A percentile compares a stretch with the other conserved stretches of the same genome.
Conservation (phyloP, 163 green algal genomes). For the Scenedesmus sp. region DNA sequence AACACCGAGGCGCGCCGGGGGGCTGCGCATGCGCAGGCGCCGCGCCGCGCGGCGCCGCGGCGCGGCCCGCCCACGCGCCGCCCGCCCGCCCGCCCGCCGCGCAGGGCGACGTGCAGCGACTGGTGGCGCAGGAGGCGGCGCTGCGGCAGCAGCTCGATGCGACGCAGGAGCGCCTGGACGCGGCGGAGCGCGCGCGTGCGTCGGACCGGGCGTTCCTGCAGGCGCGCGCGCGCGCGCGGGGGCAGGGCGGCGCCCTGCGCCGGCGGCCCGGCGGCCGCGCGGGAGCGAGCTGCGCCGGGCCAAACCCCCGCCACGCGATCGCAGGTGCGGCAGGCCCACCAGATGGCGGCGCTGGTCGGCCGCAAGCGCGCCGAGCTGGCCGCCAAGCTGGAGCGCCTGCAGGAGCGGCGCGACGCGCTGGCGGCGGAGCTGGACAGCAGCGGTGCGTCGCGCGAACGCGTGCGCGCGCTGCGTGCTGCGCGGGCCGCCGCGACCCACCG, state of each 20-base stretch:
- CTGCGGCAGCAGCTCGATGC: conserved; percentile 58
- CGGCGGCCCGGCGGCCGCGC: no score
- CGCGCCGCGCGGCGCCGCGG: no score
- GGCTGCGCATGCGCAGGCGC: no score
- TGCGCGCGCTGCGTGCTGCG: background rate
- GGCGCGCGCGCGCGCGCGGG: background rate
- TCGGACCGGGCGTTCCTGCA: conserved; percentile 67
- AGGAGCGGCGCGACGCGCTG: conserved; percentile 39
- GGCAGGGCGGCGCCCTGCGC: background rate
- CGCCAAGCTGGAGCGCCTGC: conserved; percentile 59
- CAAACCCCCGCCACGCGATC: background rate
- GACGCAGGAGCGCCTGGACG: conserved; percentile 57
- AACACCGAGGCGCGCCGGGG: conserved; percentile 55
- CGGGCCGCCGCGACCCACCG: no score
- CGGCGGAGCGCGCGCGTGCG: conserved; percentile 42
- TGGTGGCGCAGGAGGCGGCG: conserved; percentile 46
- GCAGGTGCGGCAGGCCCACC: conserved; percentile 66
- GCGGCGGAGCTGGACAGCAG: conserved; percentile 20
- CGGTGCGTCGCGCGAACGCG: no score
- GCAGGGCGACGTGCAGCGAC: conserved; percentile 62
- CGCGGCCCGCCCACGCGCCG: no score
- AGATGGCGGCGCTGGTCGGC: conserved; percentile 62
- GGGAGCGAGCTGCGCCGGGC: background rate
- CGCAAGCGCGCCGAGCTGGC: conserved; percentile 63
- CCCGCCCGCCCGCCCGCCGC: background rate